phyloP scores from a whole-genome alignment of 2,329 filamentous ascomycete genomes.

The Cadophora luteo-olivacea region DNA sequence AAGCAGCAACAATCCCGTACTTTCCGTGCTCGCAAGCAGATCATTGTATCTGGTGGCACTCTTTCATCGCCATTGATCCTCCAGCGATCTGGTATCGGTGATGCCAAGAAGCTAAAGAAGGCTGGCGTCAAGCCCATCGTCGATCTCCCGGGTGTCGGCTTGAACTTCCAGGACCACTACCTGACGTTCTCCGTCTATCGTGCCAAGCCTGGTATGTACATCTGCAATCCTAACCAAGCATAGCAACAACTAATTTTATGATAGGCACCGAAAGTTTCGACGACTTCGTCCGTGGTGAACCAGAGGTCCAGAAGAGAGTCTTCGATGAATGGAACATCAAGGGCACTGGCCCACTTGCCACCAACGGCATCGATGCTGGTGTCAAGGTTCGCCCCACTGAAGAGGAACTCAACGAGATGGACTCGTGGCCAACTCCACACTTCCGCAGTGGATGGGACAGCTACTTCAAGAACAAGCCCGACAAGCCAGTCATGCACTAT shows the following conservation, averaged over 20 bases:
- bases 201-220: constrained; percentile 34
- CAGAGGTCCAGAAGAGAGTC: constrained; percentile 72
- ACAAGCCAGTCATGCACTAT: constrained; percentile 90
- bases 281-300: constrained; percentile 78
- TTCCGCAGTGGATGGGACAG: constrained; percentile 79
- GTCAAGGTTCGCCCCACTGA: constrained; percentile 63
- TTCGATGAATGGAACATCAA: constrained; percentile 82
- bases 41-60: constrained; percentile 53
- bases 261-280: constrained; percentile 78
- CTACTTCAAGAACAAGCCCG: constrained; percentile 84
- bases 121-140: constrained; percentile 55
- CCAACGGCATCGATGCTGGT: constrained; percentile 52
- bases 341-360: constrained; percentile 64
- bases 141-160: constrained; percentile 59
- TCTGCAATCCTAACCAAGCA: background rate
- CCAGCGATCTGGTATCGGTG: constrained; percentile 66
- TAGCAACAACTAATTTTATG: background rate
- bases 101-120: constrained; percentile 53
- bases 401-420: constrained; percentile 59
- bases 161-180: constrained; percentile 63
- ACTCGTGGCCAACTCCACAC: constrained; percentile 72
- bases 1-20: constrained; percentile 43
- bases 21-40: constrained; percentile 48
- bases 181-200: constrained; percentile 58
- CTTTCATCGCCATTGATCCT: constrained; percentile 53